Base-by-base conservation (phyloP, 225 moss, liverwort and hornwort species). In the Climacium dendroides region DNA sequence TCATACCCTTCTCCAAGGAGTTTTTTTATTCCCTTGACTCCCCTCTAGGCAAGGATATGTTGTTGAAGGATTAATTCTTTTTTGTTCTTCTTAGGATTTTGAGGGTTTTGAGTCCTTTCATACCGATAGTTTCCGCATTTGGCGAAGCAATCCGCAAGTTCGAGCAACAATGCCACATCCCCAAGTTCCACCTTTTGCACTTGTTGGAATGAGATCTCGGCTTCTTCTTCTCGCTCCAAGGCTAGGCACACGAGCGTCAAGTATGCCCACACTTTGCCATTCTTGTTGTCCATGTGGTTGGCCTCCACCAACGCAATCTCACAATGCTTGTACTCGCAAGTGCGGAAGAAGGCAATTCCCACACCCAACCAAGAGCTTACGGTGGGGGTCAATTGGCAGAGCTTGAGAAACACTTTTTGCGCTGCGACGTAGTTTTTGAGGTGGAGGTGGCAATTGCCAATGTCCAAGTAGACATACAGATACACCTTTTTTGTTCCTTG, bases 261-360 rank as follows among this genome's bases (percentile, higher is more conserved):
- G 19, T 91, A 98, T 6, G 94, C 95, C 98, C 98, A 98, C 13
- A 98, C 93, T 55, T 90, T 94, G 45, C 88, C 91, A 35, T 95
- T 97, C 80, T 93, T 94, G 77, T 55, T 91, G 71, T 97, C 95
- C 4, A 95, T 89, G 59, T 95, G 95, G 72, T 98, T 98, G 18
- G 95, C 98, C 84, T 98, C 98, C 23, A 97, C 96, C 65, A 98
- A 79, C 1, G 95, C 93, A 6, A 96, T 85, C 81, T 98, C 97
- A 3, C 94, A 95, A 14, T 95, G 93, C 60, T 96, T 94, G 39
- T 93, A 91, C 53, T 98, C 90, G 4, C 95, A 92, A 2, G 81
- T 86, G 75, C 85, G 87, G 32, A 92, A 97, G 63, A 93, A 96
- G 3, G 95, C 90, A 1, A 96, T 92, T 8, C 95, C 96, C 5